phyloP scores from a whole-genome alignment of 2,329 filamentous ascomycete species.

The Bipolaris gigantea region DNA sequence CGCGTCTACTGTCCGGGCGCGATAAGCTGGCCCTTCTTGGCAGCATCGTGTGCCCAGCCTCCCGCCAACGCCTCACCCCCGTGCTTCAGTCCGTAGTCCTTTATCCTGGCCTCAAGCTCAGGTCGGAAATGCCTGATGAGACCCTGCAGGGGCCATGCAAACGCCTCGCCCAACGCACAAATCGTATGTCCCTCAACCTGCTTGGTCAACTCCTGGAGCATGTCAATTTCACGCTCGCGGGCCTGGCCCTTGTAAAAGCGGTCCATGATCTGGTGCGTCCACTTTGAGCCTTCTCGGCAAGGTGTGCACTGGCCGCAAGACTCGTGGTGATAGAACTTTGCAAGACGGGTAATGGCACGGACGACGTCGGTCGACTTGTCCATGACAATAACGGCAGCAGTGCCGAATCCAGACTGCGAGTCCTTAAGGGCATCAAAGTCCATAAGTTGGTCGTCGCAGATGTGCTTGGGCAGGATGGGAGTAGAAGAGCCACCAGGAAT shows the following conservation, averaged over 20 bases:
- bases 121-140: conserved; percentile 97
- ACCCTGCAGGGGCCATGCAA: conserved; percentile 97
- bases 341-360: conserved; percentile 86
- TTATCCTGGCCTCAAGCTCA: conserved; percentile 89
- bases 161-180: conserved; percentile 95
- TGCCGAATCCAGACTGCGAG: conserved; percentile 94
- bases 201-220: conserved; percentile 99
- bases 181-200: conserved; percentile 99
- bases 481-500: conserved; percentile 98
- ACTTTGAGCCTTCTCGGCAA: conserved; percentile 98
- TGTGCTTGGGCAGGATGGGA: conserved; percentile 83
- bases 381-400: conserved; percentile 98
- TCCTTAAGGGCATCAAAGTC: conserved; percentile 99
- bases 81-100: conserved; percentile 71
- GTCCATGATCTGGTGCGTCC: conserved; percentile 99
- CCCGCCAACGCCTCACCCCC: conserved; percentile 79
- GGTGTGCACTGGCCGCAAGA: conserved; percentile 98
- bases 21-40: conserved; percentile 78
- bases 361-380: conserved; percentile 97
- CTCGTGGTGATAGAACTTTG: conserved; percentile 98
- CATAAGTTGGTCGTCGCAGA: conserved; percentile 97
- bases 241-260: conserved; percentile 91
- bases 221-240: conserved; percentile 91
- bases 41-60: conserved; percentile 79
- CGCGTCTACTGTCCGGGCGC: conserved; percentile 75